Percentiles rank a stretch among this genome's conserved stretches.
Evolutionary conservation across 345 rosid genomes (phyloP).

Genomic region (Rhodamnia argentea): DNA sequence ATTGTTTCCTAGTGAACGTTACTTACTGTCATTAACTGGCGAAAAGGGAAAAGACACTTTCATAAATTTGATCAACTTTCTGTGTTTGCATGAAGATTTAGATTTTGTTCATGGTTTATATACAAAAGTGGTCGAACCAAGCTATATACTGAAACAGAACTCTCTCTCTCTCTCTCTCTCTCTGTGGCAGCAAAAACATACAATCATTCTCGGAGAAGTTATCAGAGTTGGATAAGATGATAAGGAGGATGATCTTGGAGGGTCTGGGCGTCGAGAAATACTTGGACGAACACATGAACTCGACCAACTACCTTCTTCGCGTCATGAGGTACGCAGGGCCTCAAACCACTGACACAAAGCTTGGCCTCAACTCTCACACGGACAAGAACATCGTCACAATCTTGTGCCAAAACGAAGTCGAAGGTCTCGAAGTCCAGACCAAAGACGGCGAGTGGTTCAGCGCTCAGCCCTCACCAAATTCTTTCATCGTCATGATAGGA

Average conservation of each 20-base stretch:
- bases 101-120: not conserved
- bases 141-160: not conserved
- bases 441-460: conserved; percentile 46
- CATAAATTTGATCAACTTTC: not conserved
- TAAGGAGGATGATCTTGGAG: conserved; percentile 46
- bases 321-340: conserved; percentile 53
- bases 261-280: conserved; percentile 33
- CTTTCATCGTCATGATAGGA: conserved; percentile 47
- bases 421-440: conserved; percentile 34
- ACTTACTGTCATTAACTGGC: rapidly evolving
- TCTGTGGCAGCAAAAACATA: conserved; percentile 23
- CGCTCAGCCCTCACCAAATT: conserved; percentile 36
- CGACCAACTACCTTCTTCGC: conserved; percentile 41
- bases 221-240: conserved; percentile 29
- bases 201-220: conserved; percentile 17
- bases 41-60: not conserved
- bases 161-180: not conserved
- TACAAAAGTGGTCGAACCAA: not conserved
- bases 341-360: conserved; percentile 26
- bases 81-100: not conserved
- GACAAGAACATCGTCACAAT: conserved; percentile 58
- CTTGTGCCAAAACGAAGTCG: conserved; percentile 51
- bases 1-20: not conserved
- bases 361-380: conserved; percentile 38
- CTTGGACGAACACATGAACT: conserved; percentile 49